Evolutionary conservation across 2,329 filamentous ascomycete genomes (phyloP).

Genomic region (Emmonsiellopsis sp.): DNA sequence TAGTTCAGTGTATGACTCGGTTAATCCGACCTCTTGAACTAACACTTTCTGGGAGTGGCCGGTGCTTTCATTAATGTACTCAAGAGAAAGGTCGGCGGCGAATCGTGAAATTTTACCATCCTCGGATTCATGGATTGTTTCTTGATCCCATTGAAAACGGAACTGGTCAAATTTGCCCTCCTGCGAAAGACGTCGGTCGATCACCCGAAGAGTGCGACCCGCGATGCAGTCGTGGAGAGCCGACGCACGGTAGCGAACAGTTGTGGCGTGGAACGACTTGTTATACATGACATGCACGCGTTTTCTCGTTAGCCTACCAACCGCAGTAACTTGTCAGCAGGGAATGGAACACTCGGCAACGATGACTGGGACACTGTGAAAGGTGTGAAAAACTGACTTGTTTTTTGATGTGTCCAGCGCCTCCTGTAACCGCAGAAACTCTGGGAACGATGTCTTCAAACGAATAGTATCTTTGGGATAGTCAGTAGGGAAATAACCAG

Average conservation of each 20-base stretch:
- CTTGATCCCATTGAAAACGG: neutral
- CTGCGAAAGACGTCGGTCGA: neutral
- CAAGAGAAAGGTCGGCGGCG: neutral
- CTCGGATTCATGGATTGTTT: neutral
- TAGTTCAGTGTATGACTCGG: neutral
- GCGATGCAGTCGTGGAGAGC: neutral
- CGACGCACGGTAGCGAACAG: neutral
- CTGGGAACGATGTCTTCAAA: neutral
- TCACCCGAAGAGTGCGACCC: neutral
- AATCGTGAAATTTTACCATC: neutral
- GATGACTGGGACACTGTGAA: too few species aligned
- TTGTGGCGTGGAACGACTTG: neutral
- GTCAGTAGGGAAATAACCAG: neutral
- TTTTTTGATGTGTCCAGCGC: neutral
- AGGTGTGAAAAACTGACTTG: too few species aligned
- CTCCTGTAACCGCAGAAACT: neutral
- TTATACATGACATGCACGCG: neutral
- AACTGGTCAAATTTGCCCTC: neutral
- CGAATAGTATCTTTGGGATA: neutral
- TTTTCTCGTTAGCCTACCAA: neutral
- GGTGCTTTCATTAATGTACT: neutral
- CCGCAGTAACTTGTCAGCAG: too few species aligned
- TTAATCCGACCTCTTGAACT: neutral
- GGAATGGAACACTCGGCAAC: too few species aligned
- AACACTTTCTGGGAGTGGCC: neutral